phyloP scores from a whole-genome alignment of 805 yeast species.

The Kazachstania kunashirensis region DNA sequence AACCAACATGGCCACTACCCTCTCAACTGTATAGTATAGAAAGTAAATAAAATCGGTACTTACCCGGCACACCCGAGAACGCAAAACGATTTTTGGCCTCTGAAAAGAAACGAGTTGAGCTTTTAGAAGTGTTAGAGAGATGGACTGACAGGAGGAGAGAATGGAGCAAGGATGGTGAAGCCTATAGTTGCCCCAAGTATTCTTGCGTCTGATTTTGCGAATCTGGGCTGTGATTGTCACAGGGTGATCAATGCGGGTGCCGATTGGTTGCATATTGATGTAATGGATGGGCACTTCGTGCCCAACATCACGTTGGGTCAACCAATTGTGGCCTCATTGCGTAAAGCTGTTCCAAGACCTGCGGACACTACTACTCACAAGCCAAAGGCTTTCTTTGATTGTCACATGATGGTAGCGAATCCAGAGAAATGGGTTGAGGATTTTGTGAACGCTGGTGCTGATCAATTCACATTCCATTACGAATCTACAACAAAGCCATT shows the following conservation, averaged over 20 bases:
- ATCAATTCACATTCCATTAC: conserved; percentile 90
- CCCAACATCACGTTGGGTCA: conserved; percentile 95
- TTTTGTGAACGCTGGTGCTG: conserved; percentile 89
- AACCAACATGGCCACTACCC: no score
- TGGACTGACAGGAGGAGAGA: no score
- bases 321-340: conserved; percentile 70
- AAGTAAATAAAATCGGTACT: no score
- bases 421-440: conserved; percentile 94
- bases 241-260: conserved; percentile 71
- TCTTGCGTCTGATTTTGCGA: conserved; percentile 84
- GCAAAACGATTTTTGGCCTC: no score
- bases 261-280: conserved; percentile 96
- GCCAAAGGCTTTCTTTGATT: conserved; percentile 62
- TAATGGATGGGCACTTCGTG: conserved; percentile 98
- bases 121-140: no score
- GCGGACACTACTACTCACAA: conserved; percentile 29
- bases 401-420: conserved; percentile 94
- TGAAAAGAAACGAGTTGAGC: no score
- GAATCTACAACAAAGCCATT: conserved; percentile 80
- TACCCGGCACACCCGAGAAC: no score
- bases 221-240: conserved; percentile 80
- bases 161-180: conserved; percentile 49
- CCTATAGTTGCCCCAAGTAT: conserved; percentile 91
- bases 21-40: no score
- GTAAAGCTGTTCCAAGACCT: conserved; percentile 66